Base-by-base conservation (phyloP, 2,329 filamentous ascomycete species). In the Colletotrichum liriopes region DNA sequence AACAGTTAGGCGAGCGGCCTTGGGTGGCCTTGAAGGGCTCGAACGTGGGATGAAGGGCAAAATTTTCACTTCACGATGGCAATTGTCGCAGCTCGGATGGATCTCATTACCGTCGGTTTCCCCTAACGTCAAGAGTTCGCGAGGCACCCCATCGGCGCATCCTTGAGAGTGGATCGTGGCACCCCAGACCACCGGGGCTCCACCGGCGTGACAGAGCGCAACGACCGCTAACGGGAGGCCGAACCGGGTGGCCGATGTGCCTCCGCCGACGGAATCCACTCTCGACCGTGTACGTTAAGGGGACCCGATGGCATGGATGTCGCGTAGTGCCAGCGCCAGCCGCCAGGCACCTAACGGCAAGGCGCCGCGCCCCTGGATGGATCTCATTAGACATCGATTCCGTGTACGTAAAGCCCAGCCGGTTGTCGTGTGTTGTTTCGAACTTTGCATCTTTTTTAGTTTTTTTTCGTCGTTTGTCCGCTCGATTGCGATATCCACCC, bases 351-450 rank as follows among this genome's bases (percentile, higher is more conserved):
- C 64, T 72, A 73, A 68, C 49, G 73, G 71, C 67, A 73, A 73
- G 63, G 73, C 73, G 71, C 59, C 58, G 67, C 67, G 67, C 65
- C 65, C 52, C 49, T 66, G 49, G 67, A 74, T 74, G 73, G 73
- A 74, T 74, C 71, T 61, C 56, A 74, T 74, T 74, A 74, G 71
- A 73, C 71, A 74, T 65, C 54, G 35, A 59, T 66, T 62, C 67
- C 73, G 72, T 74, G 72, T 74, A 74, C 61, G 73, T 74, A 64
- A 73, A 67, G 67, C 71, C 52, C 66, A 73, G 64, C 73, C 71
- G 73, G 71, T 56, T 64, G 65, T 69, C 65, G 45, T 68, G 69
- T 68, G 65, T 55, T 69, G 23, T 47, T 59, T 43, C 47, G 64
- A 58, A 54, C 45, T 64, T 55, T 72, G 59, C 65, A 72, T 43